Evolutionary conservation across 495 filamentous ascomycete genomes (phyloP).

Genomic region (Collariella sp.): DNA sequence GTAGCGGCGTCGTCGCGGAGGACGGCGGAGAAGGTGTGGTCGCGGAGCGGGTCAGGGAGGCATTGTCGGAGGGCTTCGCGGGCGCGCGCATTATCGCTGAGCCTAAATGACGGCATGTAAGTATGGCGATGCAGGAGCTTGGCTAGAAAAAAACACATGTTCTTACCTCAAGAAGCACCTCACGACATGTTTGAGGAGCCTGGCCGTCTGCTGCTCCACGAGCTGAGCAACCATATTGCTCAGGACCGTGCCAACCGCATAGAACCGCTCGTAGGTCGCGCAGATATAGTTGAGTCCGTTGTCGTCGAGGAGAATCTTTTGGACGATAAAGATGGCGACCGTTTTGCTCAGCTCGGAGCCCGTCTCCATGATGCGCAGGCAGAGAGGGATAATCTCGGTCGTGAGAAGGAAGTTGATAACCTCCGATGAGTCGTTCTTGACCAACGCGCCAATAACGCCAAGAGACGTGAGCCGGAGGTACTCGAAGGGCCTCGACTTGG

Average conservation of each 20-base stretch:
- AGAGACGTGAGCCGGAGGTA: slow-evolving; percentile 95
- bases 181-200: slow-evolving; percentile 95
- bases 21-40: slow-evolving; percentile 93
- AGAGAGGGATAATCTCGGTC: slow-evolving; percentile 97
- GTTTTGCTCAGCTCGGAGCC: slow-evolving; percentile 98
- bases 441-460: slow-evolving; percentile 94
- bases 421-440: slow-evolving; percentile 98
- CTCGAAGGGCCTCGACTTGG: slow-evolving; percentile 95
- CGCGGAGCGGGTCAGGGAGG: slow-evolving; percentile 89
- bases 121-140: background rate
- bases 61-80: slow-evolving; percentile 94
- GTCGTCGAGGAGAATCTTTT: slow-evolving; percentile 97
- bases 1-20: slow-evolving; percentile 96
- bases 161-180: slow-evolving; percentile 88
- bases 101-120: slow-evolving; percentile 35
- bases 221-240: slow-evolving; percentile 98
- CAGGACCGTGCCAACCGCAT: slow-evolving; percentile 93
- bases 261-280: slow-evolving; percentile 98
- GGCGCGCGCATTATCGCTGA: slow-evolving; percentile 93
- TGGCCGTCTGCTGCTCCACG: slow-evolving; percentile 93
- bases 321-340: slow-evolving; percentile 99
- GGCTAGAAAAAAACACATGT: background rate
- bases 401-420: slow-evolving; percentile 99
- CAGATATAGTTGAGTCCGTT: slow-evolving; percentile 98
- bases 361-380: slow-evolving; percentile 98